These are phyloP conservation scores for Vaccinium myrtillus DNA, from an alignment of 148 eudicot species.

Conservation along the genomic window DNA sequence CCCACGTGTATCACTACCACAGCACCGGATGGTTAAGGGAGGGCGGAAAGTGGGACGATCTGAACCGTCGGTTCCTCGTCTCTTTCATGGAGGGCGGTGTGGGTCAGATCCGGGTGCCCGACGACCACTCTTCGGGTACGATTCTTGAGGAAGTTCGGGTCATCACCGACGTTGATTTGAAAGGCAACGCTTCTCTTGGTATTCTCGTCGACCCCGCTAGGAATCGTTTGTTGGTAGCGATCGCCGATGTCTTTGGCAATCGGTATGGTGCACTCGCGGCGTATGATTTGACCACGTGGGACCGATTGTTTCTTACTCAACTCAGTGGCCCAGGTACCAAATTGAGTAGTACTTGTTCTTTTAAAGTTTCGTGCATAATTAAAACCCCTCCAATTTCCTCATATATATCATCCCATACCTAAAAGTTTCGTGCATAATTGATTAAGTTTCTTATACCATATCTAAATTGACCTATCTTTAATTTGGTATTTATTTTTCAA, in stretches of 20 bases:
- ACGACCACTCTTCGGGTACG: constrained; percentile 10
- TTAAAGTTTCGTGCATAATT: too few relatives aligned
- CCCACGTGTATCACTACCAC: constrained; percentile 66
- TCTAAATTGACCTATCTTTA: too few relatives aligned
- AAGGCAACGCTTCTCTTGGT: constrained; percentile 66
- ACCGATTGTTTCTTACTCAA: constrained; percentile 60
- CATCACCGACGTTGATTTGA: constrained; percentile 47
- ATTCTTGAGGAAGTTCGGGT: constrained; percentile 47
- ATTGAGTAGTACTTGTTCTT: background rate
- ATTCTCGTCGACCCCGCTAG: constrained; percentile 54
- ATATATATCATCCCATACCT: too few relatives aligned
- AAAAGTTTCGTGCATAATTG: too few relatives aligned
- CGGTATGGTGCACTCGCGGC: constrained; percentile 76
- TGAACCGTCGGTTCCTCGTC: constrained; percentile 66
- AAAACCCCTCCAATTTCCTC: too few relatives aligned
- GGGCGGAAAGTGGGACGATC: constrained; percentile 70
- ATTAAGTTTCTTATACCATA: too few relatives aligned
- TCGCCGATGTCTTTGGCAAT: constrained; percentile 60
- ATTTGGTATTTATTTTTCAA: too few relatives aligned
- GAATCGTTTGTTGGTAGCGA: constrained; percentile 60
- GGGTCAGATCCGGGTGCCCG: constrained; percentile 45
- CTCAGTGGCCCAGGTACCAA: constrained; percentile 59
- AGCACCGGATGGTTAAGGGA: constrained; percentile 72
- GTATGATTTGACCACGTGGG: constrained; percentile 71
- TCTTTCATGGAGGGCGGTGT: constrained; percentile 77